Evolutionary conservation across 352 stramenopile genomes (phyloP).

Genomic region (Thalassiosira exigua): DNA sequence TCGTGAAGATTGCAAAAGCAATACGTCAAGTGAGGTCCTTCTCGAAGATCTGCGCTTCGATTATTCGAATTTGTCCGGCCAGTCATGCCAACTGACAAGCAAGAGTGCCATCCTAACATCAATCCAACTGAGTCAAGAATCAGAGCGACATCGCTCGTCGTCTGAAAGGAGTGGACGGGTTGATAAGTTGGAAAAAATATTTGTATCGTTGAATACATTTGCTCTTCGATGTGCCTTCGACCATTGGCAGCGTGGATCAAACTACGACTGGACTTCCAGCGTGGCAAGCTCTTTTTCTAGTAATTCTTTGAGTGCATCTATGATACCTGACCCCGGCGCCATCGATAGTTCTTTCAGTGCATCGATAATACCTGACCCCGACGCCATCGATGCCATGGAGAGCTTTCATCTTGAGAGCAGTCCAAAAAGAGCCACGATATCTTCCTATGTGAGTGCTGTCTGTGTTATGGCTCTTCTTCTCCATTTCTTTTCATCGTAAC

Average conservation of each 20-base stretch:
- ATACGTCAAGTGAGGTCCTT: slow-evolving; percentile 11
- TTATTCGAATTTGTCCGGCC: not conserved
- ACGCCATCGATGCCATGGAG: no score
- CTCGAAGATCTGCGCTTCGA: slow-evolving; percentile 1
- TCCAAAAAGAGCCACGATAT: no score
- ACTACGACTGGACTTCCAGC: no score
- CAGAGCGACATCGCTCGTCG: not conserved
- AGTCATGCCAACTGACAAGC: not conserved
- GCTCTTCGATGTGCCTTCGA: slow-evolving; percentile 29
- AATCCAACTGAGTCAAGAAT: not conserved
- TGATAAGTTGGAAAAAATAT: not conserved
- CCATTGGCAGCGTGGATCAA: slow-evolving; percentile 25
- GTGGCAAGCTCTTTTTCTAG: no score
- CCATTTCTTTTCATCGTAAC: no score
- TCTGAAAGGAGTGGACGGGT: not conserved
- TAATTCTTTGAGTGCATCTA: no score
- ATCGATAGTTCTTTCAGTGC: no score
- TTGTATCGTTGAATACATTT: slow-evolving; percentile 19
- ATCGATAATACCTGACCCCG: no score
- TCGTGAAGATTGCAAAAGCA: slow-evolving; percentile 1
- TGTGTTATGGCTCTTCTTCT: no score
- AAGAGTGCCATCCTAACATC: not conserved
- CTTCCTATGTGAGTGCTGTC: no score
- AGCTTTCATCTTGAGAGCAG: no score
- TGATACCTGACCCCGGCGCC: no score